Evolutionary conservation across 1,139 yeast species (phyloP), one percentile per base, ranked within the genome.

Genomic region (Pneumocystis sp.): DNA sequence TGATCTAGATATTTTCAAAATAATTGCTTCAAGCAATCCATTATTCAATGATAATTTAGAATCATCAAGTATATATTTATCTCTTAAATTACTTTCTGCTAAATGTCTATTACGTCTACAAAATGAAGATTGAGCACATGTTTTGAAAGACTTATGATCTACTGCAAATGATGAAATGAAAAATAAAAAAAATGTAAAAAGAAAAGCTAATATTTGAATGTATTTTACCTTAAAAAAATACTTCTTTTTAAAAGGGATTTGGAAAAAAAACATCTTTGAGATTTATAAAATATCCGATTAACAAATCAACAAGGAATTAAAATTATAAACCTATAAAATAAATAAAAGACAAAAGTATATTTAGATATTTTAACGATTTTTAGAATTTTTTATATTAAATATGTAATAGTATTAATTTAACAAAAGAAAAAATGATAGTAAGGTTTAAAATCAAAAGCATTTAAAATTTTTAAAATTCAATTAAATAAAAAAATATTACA

Each of bases 41-140:
- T 73, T 66, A 15, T 65, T 71, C 5, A 79, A 68, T 1, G 72
- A 66, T 0, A 85, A 68, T 0, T 82, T 73, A 0, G 71, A 68
- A 2, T 77, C 70, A 67, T 83, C 85, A 45, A 91, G 72, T 1
- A 78, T 70, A 73, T 90, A 91, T 25, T 83, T 82, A 0, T 84
- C 76, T 35, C 71, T 72, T 68, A 77, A 81, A 1, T 66, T 65
- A 0, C 65, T 64, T 4, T 71, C 72, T 1, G 95, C 93, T 74
- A 82, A 90, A 68, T 83, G 83, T 65, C 95, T 77, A 72, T 93
- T 89, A 73, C 98, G 80, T 64, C 81, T 77, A 74, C 98, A 93
- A 73, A 93, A 91, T 8, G 97, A 95, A 29, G 91, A 82, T 71
- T 87, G 85, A 12, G 79, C 84, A 76, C 98, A 93, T 19, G 81